Conservation (phyloP, 2,329 filamentous ascomycete genomes). For the Leptographium radiaticola region DNA sequence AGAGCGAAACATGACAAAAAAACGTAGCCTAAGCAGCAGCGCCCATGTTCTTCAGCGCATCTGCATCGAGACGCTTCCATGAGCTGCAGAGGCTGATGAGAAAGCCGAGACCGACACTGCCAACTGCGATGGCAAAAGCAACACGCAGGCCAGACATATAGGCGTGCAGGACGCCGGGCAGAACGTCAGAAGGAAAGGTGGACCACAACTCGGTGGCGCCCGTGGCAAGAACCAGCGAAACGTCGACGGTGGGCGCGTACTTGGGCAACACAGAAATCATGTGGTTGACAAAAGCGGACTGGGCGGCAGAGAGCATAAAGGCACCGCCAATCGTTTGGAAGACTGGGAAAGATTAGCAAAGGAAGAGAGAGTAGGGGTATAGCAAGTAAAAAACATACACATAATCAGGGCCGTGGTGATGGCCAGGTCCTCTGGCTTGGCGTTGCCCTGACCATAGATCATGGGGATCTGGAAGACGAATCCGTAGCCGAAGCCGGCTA, state of each 20-base stretch:
- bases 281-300: slow-evolving; percentile 25
- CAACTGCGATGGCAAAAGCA: slow-evolving; percentile 12
- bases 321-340: slow-evolving; percentile 33
- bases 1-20: not conserved
- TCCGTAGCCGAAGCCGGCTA: slow-evolving; percentile 32
- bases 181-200: slow-evolving; percentile 28
- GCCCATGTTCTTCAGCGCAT: slow-evolving; percentile 6
- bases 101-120: slow-evolving; percentile 12
- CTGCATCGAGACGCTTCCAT: slow-evolving; percentile 8
- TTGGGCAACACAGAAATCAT: slow-evolving; percentile 17
- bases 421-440: slow-evolving; percentile 22
- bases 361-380: not conserved
- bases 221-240: slow-evolving; percentile 16
- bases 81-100: slow-evolving; percentile 16
- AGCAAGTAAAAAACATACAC: slow-evolving; percentile 4
- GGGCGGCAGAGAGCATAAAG: slow-evolving; percentile 30
- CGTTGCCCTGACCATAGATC: slow-evolving; percentile 21
- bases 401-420: slow-evolving; percentile 25
- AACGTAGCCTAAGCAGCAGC: slow-evolving; percentile 5
- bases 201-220: slow-evolving; percentile 37
- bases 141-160: slow-evolving; percentile 36
- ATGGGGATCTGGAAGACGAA: slow-evolving; percentile 31
- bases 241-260: slow-evolving; percentile 7
- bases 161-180: slow-evolving; percentile 36
- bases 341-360: slow-evolving; percentile 12